Conservation (phyloP, 768 basidiomycete genomes). For the Arthromyces matolae region DNA sequence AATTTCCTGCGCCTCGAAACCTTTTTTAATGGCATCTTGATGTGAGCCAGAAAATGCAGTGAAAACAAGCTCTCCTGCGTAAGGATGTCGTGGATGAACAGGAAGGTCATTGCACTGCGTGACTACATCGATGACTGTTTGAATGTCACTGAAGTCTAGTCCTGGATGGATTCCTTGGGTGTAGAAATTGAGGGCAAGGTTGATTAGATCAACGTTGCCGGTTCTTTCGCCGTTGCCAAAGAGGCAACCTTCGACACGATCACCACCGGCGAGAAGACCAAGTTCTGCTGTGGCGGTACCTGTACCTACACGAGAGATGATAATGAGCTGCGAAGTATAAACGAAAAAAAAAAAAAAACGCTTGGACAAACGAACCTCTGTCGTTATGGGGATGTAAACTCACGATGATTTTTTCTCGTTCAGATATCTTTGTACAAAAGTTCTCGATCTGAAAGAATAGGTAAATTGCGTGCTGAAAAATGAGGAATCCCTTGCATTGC, state of each 20-base stretch:
- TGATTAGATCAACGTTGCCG: constrained; percentile 97
- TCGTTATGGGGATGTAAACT: constrained; percentile 98
- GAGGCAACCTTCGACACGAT: constrained; percentile 95
- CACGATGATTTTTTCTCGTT: constrained; percentile 87
- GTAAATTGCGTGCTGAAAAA: constrained; percentile 4
- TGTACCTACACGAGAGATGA: constrained; percentile 62
- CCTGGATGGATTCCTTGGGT: constrained; percentile 89
- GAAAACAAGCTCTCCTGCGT: constrained; percentile 96
- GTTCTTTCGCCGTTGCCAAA: constrained; percentile 99
- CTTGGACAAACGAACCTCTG: constrained; percentile 59
- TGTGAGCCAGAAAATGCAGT: constrained; percentile 99
- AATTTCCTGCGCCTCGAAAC: constrained; percentile 79
- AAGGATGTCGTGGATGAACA: constrained; percentile 93
- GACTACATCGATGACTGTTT: constrained; percentile 86
- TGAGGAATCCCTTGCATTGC: not conserved
- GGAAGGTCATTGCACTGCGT: constrained; percentile 96
- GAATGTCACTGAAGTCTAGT: constrained; percentile 90
- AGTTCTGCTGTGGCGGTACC: constrained; percentile 95
- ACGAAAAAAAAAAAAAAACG: too few relatives aligned
- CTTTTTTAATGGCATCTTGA: constrained; percentile 99
- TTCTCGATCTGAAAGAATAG: constrained; percentile 78
- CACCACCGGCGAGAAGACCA: constrained; percentile 89
- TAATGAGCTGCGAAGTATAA: constrained; percentile 9
- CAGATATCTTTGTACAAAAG: constrained; percentile 81
- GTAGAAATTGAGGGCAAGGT: constrained; percentile 92